Base-by-base conservation (phyloP, 352 stramenopile genomes). In the Phytophthora lateralis region DNA sequence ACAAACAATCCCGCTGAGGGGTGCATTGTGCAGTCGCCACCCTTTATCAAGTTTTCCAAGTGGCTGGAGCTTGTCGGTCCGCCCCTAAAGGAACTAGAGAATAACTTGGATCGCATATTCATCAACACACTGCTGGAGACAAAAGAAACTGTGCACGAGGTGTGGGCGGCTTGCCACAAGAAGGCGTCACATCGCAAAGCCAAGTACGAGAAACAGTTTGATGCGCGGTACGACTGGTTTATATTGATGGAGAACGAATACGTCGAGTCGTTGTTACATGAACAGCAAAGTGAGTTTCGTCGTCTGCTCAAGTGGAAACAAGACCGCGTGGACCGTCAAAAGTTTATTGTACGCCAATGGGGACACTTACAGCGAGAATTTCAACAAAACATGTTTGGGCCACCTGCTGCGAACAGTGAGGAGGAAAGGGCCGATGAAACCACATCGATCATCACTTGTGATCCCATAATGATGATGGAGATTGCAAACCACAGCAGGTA, bases 11-110 rank as follows among this genome's bases (percentile, higher is more conserved):
- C 55, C 41, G 27, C 52, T 45, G 60, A 53, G 20, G 14, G 18
- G n/a, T 8, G n/a, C 3, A 58, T 73, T 15, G 46, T 63, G 15
- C 29, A 67, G 7, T 69, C 44, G 11, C 0, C 26, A 44, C 3
- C 64, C 4, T 88, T 89, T 55, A 37, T 54, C 14, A 83, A 75
- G 48, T 85, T 92, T 43, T 68, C 62, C 3, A 83, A 85, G 24
- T 92, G 83, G 83, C 62, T 92, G 10, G 70, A 87, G 5, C 57
- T 92, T 27, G 75, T 92, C n/a, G 83, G 83, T 0, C 80, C 77
- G 4, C 83, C 80, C 9, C 20, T 90, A 26, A 85, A 83, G 24
- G 80, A 92, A 45, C 58, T 92, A 11, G 83, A 90, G 47, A 85
- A 60, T 21, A 74, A 71, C 15, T 45, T 92, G 21, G 80, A 92